Evolutionary conservation across 805 yeast genomes (phyloP).

Genomic region (Candida ovalis): DNA sequence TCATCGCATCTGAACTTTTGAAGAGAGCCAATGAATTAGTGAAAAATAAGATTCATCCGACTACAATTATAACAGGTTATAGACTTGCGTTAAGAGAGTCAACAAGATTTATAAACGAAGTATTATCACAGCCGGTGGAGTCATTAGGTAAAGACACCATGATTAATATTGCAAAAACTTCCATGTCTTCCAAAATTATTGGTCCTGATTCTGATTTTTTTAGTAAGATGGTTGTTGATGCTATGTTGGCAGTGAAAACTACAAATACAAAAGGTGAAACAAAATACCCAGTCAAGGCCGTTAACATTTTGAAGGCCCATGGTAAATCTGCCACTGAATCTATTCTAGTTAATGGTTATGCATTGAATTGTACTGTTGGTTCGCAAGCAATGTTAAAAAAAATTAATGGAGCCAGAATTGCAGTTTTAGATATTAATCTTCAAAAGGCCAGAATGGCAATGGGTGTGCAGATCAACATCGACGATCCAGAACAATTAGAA

Average conservation of each 20-base stretch:
- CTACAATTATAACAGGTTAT: conserved; percentile 95
- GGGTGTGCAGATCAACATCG: conserved; percentile 96
- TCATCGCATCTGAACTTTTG: conserved; percentile 88
- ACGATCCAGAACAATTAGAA: conserved; percentile 90
- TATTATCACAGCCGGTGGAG: conserved; percentile 76
- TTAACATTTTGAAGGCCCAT: conserved; percentile 91
- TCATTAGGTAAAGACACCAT: conserved; percentile 78
- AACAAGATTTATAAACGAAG: conserved; percentile 78
- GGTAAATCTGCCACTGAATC: conserved; percentile 92
- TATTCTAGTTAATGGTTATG: conserved; percentile 86
- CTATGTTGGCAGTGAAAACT: conserved; percentile 92
- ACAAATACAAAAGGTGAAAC: conserved; percentile 81
- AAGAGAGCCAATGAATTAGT: conserved; percentile 93
- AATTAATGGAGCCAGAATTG: conserved; percentile 70
- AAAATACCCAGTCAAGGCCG: conserved; percentile 95
- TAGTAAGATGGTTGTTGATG: conserved; percentile 87
- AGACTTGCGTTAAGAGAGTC: conserved; percentile 93
- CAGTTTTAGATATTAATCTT: conserved; percentile 84
- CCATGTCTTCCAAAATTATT: conserved; percentile 95
- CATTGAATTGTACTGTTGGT: conserved; percentile 94
- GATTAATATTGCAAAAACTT: conserved; percentile 89
- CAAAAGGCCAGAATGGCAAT: conserved; percentile 97
- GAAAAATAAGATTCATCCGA: conserved; percentile 92
- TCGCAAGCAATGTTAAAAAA: conserved; percentile 92
- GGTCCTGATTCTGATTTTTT: conserved; percentile 93